Evolutionary conservation across 768 basidiomycete genomes (phyloP).

Genomic region (Pleurotus tuber-regium): DNA sequence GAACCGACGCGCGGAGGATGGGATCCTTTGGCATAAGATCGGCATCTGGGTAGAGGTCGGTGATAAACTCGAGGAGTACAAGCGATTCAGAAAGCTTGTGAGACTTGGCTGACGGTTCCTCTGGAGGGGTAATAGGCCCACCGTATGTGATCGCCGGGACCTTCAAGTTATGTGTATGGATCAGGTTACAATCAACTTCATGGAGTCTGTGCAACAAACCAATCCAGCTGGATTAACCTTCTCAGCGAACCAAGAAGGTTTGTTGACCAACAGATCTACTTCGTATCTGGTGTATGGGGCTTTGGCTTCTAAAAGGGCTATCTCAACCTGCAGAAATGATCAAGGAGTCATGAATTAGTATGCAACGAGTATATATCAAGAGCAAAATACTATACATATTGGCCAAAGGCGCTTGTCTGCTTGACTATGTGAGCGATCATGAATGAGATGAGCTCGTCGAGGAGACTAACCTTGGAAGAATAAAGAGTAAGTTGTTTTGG

Average conservation of each 20-base stretch:
- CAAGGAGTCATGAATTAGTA: too few relatives aligned
- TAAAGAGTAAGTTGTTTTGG: too few relatives aligned
- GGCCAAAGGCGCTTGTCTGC: too few relatives aligned
- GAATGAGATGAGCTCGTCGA: too few relatives aligned
- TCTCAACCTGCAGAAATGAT: too few relatives aligned
- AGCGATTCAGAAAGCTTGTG: not conserved
- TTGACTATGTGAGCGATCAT: too few relatives aligned
- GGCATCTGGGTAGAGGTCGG: not conserved
- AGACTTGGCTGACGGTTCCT: not conserved
- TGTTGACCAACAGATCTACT: not conserved
- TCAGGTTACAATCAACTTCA: not conserved
- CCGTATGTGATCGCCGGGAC: not conserved
- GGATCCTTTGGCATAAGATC: not conserved
- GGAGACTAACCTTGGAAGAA: too few relatives aligned
- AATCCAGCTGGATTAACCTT: not conserved
- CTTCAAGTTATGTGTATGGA: too few relatives aligned
- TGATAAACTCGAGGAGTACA: not conserved
- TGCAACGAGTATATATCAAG: too few relatives aligned
- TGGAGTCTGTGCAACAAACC: not conserved
- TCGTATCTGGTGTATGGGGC: not conserved
- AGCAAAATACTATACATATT: too few relatives aligned
- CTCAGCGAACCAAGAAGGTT: not conserved
- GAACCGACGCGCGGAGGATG: not conserved
- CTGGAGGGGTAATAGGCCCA: not conserved
- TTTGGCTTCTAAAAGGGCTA: not conserved